These are phyloP conservation scores for Streptanthus diversifolius DNA, from an alignment of 345 rosid genomes.

Conservation along the genomic window DNA sequence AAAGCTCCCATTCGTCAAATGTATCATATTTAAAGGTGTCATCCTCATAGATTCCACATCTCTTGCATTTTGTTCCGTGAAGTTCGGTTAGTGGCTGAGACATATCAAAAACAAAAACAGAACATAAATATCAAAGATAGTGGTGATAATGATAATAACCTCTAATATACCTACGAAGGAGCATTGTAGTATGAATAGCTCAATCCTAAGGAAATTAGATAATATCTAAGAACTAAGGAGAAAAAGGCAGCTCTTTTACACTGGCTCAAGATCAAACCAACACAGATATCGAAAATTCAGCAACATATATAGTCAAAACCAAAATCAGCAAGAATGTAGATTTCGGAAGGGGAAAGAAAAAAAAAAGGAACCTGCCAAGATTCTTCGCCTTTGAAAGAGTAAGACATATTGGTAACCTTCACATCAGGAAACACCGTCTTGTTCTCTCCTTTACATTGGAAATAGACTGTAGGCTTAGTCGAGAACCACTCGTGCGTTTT, in stretches of 20 bases:
- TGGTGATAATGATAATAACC: too few relatives aligned
- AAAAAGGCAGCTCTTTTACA: too few relatives aligned
- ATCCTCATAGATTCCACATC: slow-evolving; percentile 86
- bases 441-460: slow-evolving; percentile 66
- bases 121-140: not conserved
- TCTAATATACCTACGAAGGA: too few relatives aligned
- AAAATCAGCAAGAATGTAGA: not conserved
- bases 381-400: slow-evolving; percentile 61
- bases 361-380: slow-evolving; percentile 64
- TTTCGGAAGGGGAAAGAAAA: too few relatives aligned
- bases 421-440: slow-evolving; percentile 55
- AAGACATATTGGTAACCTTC: slow-evolving; percentile 34
- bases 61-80: slow-evolving; percentile 69
- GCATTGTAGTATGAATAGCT: not conserved
- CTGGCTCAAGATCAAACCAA: too few relatives aligned
- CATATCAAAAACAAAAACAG: slow-evolving; percentile 12
- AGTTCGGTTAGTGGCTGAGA: slow-evolving; percentile 69
- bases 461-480: slow-evolving; percentile 52
- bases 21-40: slow-evolving; percentile 51
- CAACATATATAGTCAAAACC: too few relatives aligned
- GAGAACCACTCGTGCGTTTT: slow-evolving; percentile 52
- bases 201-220: not conserved
- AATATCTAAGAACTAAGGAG: too few relatives aligned
- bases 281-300: too few relatives aligned
- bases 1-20: slow-evolving; percentile 87